These are phyloP conservation scores for Daldinia eschscholtzii DNA, from an alignment of 2,329 filamentous ascomycete species.

Conservation along the genomic window DNA sequence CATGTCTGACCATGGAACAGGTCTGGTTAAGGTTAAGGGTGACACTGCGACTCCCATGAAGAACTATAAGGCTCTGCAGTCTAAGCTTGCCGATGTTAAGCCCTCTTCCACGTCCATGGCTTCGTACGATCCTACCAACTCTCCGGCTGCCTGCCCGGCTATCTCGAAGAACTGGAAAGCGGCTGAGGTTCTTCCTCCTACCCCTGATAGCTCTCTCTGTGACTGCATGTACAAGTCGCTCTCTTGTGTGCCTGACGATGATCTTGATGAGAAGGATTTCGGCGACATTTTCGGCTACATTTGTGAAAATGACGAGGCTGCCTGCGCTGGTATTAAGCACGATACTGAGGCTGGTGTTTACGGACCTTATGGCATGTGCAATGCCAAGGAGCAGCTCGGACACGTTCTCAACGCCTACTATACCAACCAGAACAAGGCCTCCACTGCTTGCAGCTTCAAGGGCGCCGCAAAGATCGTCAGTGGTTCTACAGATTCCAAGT, in stretches of 20 bases:
- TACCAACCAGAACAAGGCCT: slow-evolving; percentile 60
- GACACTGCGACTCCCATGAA: slow-evolving; percentile 66
- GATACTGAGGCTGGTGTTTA: slow-evolving; percentile 69
- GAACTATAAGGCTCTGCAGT: slow-evolving; percentile 74
- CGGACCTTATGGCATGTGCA: slow-evolving; percentile 75
- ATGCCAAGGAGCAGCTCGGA: slow-evolving; percentile 68
- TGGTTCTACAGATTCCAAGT: slow-evolving; percentile 45
- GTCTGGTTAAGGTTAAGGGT: slow-evolving; percentile 67
- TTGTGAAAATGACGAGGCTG: slow-evolving; percentile 59
- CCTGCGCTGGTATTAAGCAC: slow-evolving; percentile 68
- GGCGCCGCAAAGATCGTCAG: slow-evolving; percentile 62
- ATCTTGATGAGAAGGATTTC: slow-evolving; percentile 65
- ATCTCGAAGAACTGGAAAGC: slow-evolving; percentile 68
- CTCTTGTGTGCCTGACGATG: slow-evolving; percentile 69
- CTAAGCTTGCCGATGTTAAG: slow-evolving; percentile 70
- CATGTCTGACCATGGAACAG: slow-evolving; percentile 24
- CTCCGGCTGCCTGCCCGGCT: slow-evolving; percentile 72
- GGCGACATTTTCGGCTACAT: slow-evolving; percentile 59
- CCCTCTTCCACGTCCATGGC: slow-evolving; percentile 70
- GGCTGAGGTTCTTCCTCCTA: slow-evolving; percentile 75
- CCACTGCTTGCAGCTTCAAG: slow-evolving; percentile 69
- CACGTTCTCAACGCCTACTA: slow-evolving; percentile 73
- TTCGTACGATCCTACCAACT: slow-evolving; percentile 74
- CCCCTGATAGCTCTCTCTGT: slow-evolving; percentile 76
- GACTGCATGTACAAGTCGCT: slow-evolving; percentile 77